A percentile compares a stretch with the other conserved stretches of the same genome.
Conservation (phyloP, 805 yeast genomes). For the Candida boleticola region DNA sequence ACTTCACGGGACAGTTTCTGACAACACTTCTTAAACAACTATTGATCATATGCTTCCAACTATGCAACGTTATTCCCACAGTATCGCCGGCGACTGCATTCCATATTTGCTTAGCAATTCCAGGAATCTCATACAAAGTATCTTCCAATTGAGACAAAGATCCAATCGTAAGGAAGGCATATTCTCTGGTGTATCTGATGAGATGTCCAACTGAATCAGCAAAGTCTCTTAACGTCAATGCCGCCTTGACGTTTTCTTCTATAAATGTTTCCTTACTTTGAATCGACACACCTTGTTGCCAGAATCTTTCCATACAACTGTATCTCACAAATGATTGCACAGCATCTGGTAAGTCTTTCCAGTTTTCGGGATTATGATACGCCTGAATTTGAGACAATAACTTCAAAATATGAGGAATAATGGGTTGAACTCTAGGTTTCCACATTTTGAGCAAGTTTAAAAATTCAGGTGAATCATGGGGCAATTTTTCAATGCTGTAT, state of each 20-base stretch:
- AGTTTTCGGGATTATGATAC: conserved; percentile 89
- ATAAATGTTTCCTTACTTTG: conserved; percentile 92
- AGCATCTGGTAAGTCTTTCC: conserved; percentile 83
- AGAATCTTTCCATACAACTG: conserved; percentile 88
- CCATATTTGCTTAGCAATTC: conserved; percentile 74
- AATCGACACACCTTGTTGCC: conserved; percentile 97
- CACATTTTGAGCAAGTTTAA: conserved; percentile 69
- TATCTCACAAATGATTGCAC: conserved; percentile 91
- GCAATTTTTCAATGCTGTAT: conserved; percentile 88
- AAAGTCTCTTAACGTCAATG: conserved; percentile 90
- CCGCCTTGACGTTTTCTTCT: conserved; percentile 91
- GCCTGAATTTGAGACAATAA: conserved; percentile 88
- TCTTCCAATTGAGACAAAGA: conserved; percentile 88
- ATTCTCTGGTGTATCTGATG: conserved; percentile 92
- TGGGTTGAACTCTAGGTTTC: conserved; percentile 92
- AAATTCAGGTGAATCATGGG: conserved; percentile 75
- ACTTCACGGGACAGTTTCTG: conserved; percentile 79
- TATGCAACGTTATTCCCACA: conserved; percentile 86
- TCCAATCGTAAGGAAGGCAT: conserved; percentile 86
- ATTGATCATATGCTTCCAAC: conserved; percentile 96
- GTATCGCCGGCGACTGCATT: conserved; percentile 82
- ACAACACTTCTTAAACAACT: conserved; percentile 83
- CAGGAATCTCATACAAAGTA: conserved; percentile 82
- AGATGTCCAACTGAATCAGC: conserved; percentile 98
- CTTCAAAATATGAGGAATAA: conserved; percentile 86